Evolutionary conservation across 148 eudicot genomes (phyloP).

Genomic region (Diospyros lotus): DNA sequence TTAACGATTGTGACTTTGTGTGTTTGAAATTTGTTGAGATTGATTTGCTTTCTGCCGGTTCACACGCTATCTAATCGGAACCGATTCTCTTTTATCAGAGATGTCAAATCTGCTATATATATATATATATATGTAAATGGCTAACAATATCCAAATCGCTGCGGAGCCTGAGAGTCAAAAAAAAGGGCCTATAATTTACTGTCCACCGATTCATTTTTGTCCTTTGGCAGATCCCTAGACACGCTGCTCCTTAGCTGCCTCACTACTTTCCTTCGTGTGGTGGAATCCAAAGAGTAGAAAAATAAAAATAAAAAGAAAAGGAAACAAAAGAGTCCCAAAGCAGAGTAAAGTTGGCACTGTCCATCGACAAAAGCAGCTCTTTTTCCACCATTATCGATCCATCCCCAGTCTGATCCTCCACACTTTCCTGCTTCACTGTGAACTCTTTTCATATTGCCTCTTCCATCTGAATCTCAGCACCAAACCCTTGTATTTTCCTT

Average conservation of each 20-base stretch:
- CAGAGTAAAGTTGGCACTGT: constrained; percentile 18
- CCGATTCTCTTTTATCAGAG: too few species aligned
- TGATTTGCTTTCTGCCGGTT: too few species aligned
- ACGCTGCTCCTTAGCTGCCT: constrained; percentile 30
- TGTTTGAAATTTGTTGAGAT: too few species aligned
- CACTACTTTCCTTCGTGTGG: constrained; percentile 33
- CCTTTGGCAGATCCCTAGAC: constrained; percentile 11
- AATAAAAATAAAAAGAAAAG: neutral
- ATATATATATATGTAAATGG: too few species aligned
- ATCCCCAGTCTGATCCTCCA: constrained; percentile 10
- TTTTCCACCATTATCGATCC: constrained; percentile 3
- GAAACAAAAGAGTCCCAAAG: constrained; percentile 11
- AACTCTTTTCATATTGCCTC: neutral
- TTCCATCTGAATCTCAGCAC: neutral
- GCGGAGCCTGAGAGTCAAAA: neutral
- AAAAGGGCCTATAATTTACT: neutral
- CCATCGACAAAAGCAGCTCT: constrained; percentile 27
- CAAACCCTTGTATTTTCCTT: neutral
- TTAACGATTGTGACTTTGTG: too few species aligned
- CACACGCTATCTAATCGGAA: too few species aligned
- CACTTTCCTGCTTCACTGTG: neutral
- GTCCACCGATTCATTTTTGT: constrained; percentile 1
- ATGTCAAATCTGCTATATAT: too few species aligned
- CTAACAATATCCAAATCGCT: too few species aligned
- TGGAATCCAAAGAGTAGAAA: constrained; percentile 18